A percentile compares a stretch with the other conserved stretches of the same genome.
Evolutionary conservation across 1,139 yeast genomes (phyloP).

Genomic region (Pichia sp.): DNA sequence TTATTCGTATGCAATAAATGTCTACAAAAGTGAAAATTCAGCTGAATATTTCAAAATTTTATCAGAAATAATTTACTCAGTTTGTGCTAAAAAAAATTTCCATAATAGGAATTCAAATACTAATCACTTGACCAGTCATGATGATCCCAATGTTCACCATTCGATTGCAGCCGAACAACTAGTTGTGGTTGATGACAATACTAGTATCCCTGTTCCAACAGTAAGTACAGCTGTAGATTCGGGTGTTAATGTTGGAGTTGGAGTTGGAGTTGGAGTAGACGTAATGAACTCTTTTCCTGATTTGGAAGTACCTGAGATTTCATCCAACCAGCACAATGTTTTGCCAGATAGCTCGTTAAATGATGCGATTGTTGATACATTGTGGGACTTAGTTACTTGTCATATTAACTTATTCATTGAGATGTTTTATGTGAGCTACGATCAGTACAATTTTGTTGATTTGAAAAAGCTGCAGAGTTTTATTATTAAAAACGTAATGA

Average conservation of each 20-base stretch:
- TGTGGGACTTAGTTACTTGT: slow-evolving; percentile 17
- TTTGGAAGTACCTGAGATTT: slow-evolving; percentile 7
- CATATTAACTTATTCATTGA: slow-evolving; percentile 14
- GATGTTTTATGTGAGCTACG: slow-evolving; percentile 9
- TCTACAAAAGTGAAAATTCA: slow-evolving; percentile 2
- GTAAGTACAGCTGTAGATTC: not conserved
- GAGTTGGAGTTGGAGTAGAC: slow-evolving; percentile 16
- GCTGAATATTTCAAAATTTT: slow-evolving; percentile 7
- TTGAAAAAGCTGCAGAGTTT: slow-evolving; percentile 1
- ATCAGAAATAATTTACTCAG: slow-evolving; percentile 2
- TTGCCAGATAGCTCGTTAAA: slow-evolving; percentile 1
- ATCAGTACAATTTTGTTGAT: slow-evolving; percentile 1
- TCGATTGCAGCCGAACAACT: too few relatives aligned
- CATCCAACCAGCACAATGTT: not conserved
- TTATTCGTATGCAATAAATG: not conserved
- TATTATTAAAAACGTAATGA: slow-evolving; percentile 6
- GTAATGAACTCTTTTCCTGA: slow-evolving; percentile 19
- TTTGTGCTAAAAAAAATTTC: not conserved
- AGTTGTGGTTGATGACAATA: too few relatives aligned
- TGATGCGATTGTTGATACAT: slow-evolving; percentile 11
- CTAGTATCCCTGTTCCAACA: too few relatives aligned
- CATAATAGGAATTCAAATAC: too few relatives aligned
- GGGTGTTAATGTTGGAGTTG: not conserved
- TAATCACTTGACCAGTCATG: too few relatives aligned
- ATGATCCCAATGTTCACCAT: too few relatives aligned